Evolutionary conservation across 306 rosid genomes (phyloP).

Genomic region (Delonix regia): DNA sequence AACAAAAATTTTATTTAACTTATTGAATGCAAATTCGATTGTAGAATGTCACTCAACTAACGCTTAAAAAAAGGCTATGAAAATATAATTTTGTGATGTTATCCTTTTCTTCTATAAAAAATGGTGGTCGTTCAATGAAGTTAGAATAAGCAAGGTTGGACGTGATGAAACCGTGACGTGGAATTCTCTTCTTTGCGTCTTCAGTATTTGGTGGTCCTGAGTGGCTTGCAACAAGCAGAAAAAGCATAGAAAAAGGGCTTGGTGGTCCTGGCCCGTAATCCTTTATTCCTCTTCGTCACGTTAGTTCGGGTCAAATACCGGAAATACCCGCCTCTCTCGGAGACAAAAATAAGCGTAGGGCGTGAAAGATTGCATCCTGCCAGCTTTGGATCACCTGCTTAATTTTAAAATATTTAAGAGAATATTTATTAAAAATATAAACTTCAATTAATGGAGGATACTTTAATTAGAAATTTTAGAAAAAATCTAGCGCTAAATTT

Average conservation of each 20-base stretch:
- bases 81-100: background rate
- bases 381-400: constrained; percentile 10
- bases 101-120: no score
- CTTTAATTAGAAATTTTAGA: no score
- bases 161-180: constrained; percentile 2
- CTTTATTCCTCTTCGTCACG: background rate
- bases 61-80: background rate
- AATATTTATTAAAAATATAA: no score
- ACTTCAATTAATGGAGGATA: no score
- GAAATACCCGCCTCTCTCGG: background rate
- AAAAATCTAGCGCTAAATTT: no score
- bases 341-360: background rate
- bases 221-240: background rate
- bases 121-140: background rate
- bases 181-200: background rate
- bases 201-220: background rate
- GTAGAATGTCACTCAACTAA: background rate
- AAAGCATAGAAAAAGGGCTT: background rate
- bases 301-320: constrained; percentile 5
- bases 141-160: background rate
- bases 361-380: background rate
- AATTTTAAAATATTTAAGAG: no score
- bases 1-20: background rate
- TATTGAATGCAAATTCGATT: background rate
- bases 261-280: background rate